Percentiles rank a stretch among this genome's conserved stretches.
phyloP scores from a whole-genome alignment of 1,139 yeast species.

The Suhomyces kunorum region DNA sequence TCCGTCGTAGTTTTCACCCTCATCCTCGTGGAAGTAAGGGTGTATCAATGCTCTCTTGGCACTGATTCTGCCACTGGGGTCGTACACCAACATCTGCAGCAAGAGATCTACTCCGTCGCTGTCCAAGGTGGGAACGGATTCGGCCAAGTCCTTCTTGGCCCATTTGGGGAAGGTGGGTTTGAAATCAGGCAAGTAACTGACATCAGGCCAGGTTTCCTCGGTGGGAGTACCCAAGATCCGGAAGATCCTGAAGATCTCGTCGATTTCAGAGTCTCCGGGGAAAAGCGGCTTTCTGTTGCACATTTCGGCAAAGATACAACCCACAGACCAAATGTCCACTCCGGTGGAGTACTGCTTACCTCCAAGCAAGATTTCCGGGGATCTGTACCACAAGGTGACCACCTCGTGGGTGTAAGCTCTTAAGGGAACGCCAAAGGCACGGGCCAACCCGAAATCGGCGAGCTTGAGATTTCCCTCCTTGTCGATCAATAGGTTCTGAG shows the following conservation, averaged over 20 bases:
- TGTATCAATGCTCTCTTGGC: constrained; percentile 91
- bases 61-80: constrained; percentile 90
- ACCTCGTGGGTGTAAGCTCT: constrained; percentile 97
- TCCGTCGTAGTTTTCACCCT: constrained; percentile 26
- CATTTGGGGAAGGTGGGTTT: constrained; percentile 96
- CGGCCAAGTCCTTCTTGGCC: constrained; percentile 71
- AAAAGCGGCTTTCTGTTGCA: constrained; percentile 92
- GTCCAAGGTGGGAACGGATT: constrained; percentile 80
- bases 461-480: constrained; percentile 93
- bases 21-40: constrained; percentile 74
- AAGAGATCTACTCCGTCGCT: constrained; percentile 80
- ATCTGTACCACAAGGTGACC: constrained; percentile 96
- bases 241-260: constrained; percentile 93
- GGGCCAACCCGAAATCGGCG: constrained; percentile 96
- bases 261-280: constrained; percentile 98
- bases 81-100: constrained; percentile 79
- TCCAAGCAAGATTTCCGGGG: constrained; percentile 94
- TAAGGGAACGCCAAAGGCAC: constrained; percentile 96
- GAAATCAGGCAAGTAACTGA: constrained; percentile 88
- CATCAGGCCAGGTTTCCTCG: constrained; percentile 96
- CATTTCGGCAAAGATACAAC: constrained; percentile 98
- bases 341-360: constrained; percentile 98
- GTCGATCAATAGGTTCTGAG: constrained; percentile 90
- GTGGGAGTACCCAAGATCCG: constrained; percentile 92
- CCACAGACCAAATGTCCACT: constrained; percentile 98